Base-by-base conservation (phyloP, 75 land plant species). In the Picea glauca region DNA sequence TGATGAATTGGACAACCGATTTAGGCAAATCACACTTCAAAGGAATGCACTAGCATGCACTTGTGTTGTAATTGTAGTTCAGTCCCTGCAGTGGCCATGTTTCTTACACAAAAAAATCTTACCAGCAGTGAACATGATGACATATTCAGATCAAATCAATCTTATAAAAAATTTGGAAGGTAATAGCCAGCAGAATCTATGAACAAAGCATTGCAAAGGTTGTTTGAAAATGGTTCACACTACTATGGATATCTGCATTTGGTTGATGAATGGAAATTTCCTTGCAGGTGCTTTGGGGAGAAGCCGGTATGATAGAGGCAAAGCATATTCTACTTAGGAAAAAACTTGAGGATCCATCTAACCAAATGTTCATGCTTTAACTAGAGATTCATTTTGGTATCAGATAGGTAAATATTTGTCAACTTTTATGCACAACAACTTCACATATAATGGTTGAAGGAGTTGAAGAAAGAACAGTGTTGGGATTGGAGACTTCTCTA, bases 261-360 rank as follows among this genome's bases (percentile, higher is more conserved):
- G 26, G 26, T 26, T 26, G 26, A 26, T 26, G 26, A 26, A 26
- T 26, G 26, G 26, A 33, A 15, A 30, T 38, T 23, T 66, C 31
- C 35, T 58, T 81, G 78, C 84, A 96, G 96, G 96, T 96, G 31
- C 87, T 46, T 58, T 97, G 99, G 99, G 99, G 99, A 76, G 95
- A 91, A 78, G 82, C 95, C 15, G 94, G 88, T 79, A 97, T 97
- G 99, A 88, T 97, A 79, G 79, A 87, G 82, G 99, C 99, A 4
- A 98, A 97, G 85, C 82, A 88, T 57, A 78, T 94, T 67, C 81
- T 97, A 77, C 82, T 97, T 20, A 78, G 64, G 18, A 81, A 85
- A 46, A 98, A 93, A 66, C 86, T 97, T 18, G 76, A 90, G 74
- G 93, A 97, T 86, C 91, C 93, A 20, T 84, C 82, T 46, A 43